A percentile compares a stretch with the other conserved stretches of the same genome.
These are phyloP conservation scores for Moricandia moricandioides DNA, from an alignment of 345 rosid species.

Conservation along the genomic window DNA sequence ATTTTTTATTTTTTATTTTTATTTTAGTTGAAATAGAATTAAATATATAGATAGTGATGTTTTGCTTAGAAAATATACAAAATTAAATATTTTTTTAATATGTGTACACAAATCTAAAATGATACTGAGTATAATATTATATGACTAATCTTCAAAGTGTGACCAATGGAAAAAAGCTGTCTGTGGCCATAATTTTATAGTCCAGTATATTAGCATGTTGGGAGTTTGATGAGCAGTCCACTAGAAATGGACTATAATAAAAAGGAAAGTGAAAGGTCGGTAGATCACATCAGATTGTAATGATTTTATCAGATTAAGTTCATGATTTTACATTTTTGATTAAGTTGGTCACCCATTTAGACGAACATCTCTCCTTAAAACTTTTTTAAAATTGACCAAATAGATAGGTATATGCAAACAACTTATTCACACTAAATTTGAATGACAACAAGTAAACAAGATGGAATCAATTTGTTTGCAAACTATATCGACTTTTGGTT, in stretches of 20 bases:
- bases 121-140: neutral
- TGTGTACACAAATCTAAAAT: no score
- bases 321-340: constrained; percentile 40
- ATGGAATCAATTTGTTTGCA: neutral
- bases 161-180: constrained; percentile 27
- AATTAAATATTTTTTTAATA: no score
- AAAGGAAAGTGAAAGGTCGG: constrained; percentile 46
- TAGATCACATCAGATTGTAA: constrained; percentile 63
- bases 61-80: no score
- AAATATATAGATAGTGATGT: no score
- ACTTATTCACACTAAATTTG: neutral
- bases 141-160: constrained; percentile 7
- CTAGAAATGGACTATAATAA: constrained; percentile 16
- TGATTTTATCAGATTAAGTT: constrained; percentile 53
- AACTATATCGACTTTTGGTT: neutral
- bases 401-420: neutral
- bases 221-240: constrained; percentile 39
- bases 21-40: no score
- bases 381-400: neutral
- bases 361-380: neutral
- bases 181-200: constrained; percentile 31
- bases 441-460: no score
- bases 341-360: constrained; percentile 31
- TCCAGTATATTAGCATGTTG: constrained; percentile 19
- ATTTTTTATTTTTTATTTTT: no score